Evolutionary conservation across 2,329 filamentous ascomycete species (phyloP), one percentile per base, ranked within the genome.

Genomic region (Calonectria montana): DNA sequence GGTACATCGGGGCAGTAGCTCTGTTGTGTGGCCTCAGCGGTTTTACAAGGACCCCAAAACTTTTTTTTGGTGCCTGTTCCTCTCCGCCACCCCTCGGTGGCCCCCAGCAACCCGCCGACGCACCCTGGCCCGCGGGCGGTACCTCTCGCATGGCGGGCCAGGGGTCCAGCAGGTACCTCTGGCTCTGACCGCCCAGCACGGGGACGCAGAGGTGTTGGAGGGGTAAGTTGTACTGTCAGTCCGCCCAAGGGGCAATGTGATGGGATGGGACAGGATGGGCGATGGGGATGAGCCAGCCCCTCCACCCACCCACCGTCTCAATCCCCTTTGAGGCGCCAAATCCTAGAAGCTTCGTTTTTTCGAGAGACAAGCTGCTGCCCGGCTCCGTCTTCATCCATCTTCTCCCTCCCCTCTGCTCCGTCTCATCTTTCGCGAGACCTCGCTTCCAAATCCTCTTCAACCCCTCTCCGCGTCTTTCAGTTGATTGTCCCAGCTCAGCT

Each of bases 301-400:
- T 68, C 50, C 68, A 69, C 71, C 74, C 74, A 69, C 76, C 76
- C 75, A 76, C 76, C 76, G 68, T 76, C 76, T 76, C 68, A 70
- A 67, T 78, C 75, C 76, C 76, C 76, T 78, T 78, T 73, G 74
- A 72, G 73, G 66, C 65, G 70, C 73, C 73, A 69, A 72, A 76
- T 74, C 73, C 74, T 76, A 70, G 75, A 73, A 79, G 77, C 77
- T 79, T 79, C 77, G 75, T 76, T 79, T 79, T 79, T 79, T 79
- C 73, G 76, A 73, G 75, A 77, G 75, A 76, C 71, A 74, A 72
- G 73, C 71, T 71, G 74, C 75, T 68, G 70, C 71, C 73, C 76
- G 73, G 71, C 69, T 73, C 75, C 72, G 73, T 73, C 74, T 76
- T 69, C 73, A 62, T 68, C 71, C 63, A 65, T 67, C 70, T 64